Base-by-base conservation (phyloP, 768 basidiomycete genomes). In the Terana coerulea region DNA sequence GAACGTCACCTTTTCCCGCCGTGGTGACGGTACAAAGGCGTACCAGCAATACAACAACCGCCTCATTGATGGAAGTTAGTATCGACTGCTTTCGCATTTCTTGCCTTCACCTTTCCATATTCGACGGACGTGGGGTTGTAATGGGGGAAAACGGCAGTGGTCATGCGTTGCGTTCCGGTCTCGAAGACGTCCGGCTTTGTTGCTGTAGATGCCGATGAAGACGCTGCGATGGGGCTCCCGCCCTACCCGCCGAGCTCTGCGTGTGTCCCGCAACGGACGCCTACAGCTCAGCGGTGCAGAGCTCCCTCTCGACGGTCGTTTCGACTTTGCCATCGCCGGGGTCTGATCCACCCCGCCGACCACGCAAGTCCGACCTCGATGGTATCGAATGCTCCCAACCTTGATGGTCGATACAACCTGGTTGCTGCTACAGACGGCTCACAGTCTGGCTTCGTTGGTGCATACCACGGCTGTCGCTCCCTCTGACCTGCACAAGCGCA, bases 21-120 rank as follows among this genome's bases (percentile, higher is more conserved):
- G 85, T 64, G 95, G 93, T 52, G 92, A 95, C 64, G 97, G 87
- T 52, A 83, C 83, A 67, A 91, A 87, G 78, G 97, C 97, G 2
- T 94, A 85, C 70, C 79, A 88, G 61, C 83, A 91, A 59, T 99
- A 98, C 78, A 92, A 99, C 81, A 91, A 91, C 75, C 88, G 97
- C 68, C 88, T 98, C 75, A 95, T 99, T 83, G 97, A 99, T 87
- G 93, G 94, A 77, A 97, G 97, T 99, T 89, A 93, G 97, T 98
- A 89, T 79, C 83, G 75, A 74, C 77, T 66, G 62, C 68, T 67
- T 67, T 64, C 65, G 65, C 60, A 19, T 49, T 49, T 30, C 33
- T 54, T 54, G 41, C 45, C 44, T 52, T 44, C 43, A 36, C 53
- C 48, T 50, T 40, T 45, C 52, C 49, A 33, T 21, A 31, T 29